A percentile compares a stretch with the other conserved stretches of the same genome.
phyloP scores from a whole-genome alignment of 75 land plant genomes.

The Cryptomeria japonica region DNA sequence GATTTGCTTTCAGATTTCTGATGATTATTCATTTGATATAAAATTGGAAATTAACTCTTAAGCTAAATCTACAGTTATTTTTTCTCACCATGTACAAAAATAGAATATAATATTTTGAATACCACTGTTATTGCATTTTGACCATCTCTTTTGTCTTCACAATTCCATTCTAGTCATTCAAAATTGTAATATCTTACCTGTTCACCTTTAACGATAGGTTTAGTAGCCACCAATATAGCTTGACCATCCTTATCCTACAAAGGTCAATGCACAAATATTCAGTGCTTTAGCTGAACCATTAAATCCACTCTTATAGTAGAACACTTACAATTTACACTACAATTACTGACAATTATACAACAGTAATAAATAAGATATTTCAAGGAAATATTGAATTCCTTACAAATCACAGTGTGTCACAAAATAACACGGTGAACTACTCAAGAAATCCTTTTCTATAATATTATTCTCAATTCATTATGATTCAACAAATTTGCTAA shows the following conservation, averaged over 20 bases:
- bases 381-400: background rate
- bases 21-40: too few relatives aligned
- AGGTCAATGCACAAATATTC: background rate
- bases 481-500: background rate
- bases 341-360: background rate
- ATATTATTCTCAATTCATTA: background rate
- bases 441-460: background rate
- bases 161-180: background rate
- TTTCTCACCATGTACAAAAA: background rate
- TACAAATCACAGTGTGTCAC: background rate
- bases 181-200: constrained; percentile 49
- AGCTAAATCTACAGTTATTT: too few relatives aligned
- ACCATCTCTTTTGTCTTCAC: background rate
- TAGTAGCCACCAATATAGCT: constrained; percentile 66
- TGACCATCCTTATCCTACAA: constrained; percentile 85
- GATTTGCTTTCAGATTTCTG: too few relatives aligned
- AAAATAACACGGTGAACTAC: background rate
- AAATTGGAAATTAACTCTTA: too few relatives aligned
- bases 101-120: background rate
- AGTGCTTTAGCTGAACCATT: background rate
- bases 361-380: background rate
- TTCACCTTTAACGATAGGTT: constrained; percentile 67
- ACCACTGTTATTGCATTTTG: background rate
- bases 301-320: too few relatives aligned
- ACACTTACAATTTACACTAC: background rate